Evolutionary conservation across 306 rosid species (phyloP).

Genomic region (Lathyrus sativus): DNA sequence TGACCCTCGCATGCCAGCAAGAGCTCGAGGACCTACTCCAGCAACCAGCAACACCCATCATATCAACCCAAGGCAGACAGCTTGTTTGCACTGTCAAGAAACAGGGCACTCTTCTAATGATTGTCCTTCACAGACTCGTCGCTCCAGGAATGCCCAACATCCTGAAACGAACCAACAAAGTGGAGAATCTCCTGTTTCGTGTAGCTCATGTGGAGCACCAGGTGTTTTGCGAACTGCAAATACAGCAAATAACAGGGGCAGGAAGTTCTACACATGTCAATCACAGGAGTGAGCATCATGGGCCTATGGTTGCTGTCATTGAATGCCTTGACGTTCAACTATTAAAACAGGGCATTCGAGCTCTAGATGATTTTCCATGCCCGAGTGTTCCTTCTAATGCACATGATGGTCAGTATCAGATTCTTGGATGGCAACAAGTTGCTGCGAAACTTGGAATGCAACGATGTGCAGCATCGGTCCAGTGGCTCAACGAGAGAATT

Average conservation of each 20-base stretch:
- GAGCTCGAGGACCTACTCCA: conserved; percentile 68
- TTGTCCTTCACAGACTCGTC: conserved; percentile 69
- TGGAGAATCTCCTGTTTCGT: conserved; percentile 67
- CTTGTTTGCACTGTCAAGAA: conserved; percentile 75
- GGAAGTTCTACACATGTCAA: conserved; percentile 81
- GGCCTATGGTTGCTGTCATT: conserved; percentile 87
- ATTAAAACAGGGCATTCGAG: conserved; percentile 65
- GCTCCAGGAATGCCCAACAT: conserved; percentile 45
- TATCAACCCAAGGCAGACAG: conserved; percentile 63
- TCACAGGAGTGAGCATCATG: conserved; percentile 66
- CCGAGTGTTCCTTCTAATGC: conserved; percentile 85
- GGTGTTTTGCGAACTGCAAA: conserved; percentile 82
- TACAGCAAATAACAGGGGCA: conserved; percentile 79
- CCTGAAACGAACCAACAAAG: conserved; percentile 49
- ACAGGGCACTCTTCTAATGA: conserved; percentile 69
- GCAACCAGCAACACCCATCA: conserved; percentile 49
- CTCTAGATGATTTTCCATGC: conserved; percentile 84
- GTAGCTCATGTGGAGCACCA: conserved; percentile 71
- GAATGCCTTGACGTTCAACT: conserved; percentile 79
- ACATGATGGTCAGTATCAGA: conserved; percentile 91
- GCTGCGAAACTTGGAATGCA: conserved; percentile 97
- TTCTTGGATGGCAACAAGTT: conserved; percentile 98
- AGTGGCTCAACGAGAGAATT: conserved; percentile 85
- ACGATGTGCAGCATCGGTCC: conserved; percentile 91
- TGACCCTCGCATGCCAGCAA: conserved; percentile 71